phyloP scores from a whole-genome alignment of 371 early-diverging fungal species.

The Lichtheimia hyalospora region DNA sequence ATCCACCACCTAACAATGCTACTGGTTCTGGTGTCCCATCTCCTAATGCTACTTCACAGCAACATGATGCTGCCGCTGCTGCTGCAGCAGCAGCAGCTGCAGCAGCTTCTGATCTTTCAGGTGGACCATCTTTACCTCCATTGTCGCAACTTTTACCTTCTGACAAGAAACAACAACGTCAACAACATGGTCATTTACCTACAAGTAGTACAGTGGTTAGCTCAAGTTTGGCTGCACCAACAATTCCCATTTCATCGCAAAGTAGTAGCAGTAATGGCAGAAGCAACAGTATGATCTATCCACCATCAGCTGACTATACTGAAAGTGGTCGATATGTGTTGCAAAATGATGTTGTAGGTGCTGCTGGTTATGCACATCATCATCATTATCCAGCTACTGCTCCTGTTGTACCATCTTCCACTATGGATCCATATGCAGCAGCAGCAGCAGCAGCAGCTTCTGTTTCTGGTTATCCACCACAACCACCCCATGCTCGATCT shows the following conservation, averaged over 20 bases:
- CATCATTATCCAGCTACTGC: background rate
- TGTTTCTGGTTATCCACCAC: background rate
- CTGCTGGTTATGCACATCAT: background rate
- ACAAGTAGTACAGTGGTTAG: background rate
- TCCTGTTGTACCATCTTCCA: no score
- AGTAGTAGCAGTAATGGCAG: no score
- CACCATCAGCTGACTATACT: background rate
- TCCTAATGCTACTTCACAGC: background rate
- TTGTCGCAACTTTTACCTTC: constrained; percentile 40
- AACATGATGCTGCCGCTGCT: constrained; percentile 2
- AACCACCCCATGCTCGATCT: background rate
- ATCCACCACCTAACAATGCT: background rate
- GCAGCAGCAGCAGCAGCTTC: background rate
- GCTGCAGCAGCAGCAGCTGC: constrained; percentile 26
- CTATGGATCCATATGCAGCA: no score
- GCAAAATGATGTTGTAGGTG: background rate
- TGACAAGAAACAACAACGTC: background rate
- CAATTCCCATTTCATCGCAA: no score
- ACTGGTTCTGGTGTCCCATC: background rate
- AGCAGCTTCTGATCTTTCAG: constrained; percentile 14
- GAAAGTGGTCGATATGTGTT: background rate
- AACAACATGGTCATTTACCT: background rate
- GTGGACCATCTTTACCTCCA: constrained; percentile 42
- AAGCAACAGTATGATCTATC: constrained; percentile 1
- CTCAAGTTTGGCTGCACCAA: background rate